Evolutionary conservation across 768 basidiomycete genomes (phyloP), one percentile per base, ranked within the genome.

Genomic region (Tubosaeta brunneosetosa): DNA sequence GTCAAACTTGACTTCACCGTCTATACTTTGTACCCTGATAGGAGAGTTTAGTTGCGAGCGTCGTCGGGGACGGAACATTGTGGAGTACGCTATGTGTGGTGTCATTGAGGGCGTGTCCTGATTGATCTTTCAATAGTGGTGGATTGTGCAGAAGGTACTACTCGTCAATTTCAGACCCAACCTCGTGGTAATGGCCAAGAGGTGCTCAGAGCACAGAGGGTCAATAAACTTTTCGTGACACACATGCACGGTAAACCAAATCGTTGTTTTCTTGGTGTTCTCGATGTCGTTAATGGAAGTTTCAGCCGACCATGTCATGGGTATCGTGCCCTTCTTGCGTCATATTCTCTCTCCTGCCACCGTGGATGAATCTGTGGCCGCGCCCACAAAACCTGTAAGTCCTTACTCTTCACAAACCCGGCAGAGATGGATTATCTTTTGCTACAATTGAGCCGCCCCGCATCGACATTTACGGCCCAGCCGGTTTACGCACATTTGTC

Each of bases 71-170:
- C 55, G 76, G 78, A 16, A 72, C 78, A 9, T 69, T 88, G 25
- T 90, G 88, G 86, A 84, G 88, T 89, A 67, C 61, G 79, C 58
- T 55, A 32, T 44, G 31, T 22, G 49, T 27, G 25, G 19, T 29
- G 45, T 10, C 41, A 40, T 34, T 29, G 5, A 32, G 37, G 42
- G 16, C 32, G 16, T 32, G 10, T 19, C 9, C 42, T 53, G 46
- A 55, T 54, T 55, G 49, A 43, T 42, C 14, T 38, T 29, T 22
- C 43, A 40, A 26, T 60, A 88, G 88, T 91, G 85, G 77, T 91
- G 19, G 88, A 91, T 65, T 89, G 88, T 68, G 89, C 86, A 13
- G 88, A 91, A 68, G 90, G 90, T 33, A 90, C 88, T 12, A 70
- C 79, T 13, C 75, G 85, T 26, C 88, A 91, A 63, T 84, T 91